Percentiles rank a stretch among this genome's conserved stretches.
phyloP scores from a whole-genome alignment of 2,329 filamentous ascomycete species.

The Taxawa tesnikishii region DNA sequence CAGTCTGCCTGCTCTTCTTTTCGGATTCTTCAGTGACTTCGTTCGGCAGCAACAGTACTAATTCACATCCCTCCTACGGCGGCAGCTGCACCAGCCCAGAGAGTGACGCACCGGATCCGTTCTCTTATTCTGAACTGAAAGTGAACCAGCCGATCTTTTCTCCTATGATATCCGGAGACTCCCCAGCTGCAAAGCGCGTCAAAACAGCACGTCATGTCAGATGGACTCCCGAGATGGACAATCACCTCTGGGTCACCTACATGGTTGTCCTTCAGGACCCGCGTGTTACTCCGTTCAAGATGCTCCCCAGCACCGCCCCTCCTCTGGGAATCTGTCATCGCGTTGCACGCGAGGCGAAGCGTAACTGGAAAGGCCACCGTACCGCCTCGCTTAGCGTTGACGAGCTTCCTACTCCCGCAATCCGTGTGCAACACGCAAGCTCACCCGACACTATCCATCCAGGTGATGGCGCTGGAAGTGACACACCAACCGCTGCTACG shows the following conservation, averaged over 20 bases:
- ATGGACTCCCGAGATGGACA: conserved; percentile 53
- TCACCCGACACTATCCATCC: conserved; percentile 32
- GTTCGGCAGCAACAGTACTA: conserved; percentile 39
- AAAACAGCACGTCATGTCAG: conserved; percentile 28
- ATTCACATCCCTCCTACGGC: conserved; percentile 44
- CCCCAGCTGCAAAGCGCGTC: conserved; percentile 26
- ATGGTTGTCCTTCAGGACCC: conserved; percentile 54
- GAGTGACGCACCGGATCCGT: conserved; percentile 45
- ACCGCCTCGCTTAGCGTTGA: conserved; percentile 18
- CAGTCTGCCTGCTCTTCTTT: conserved; percentile 44
- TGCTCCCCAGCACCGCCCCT: conserved; percentile 49
- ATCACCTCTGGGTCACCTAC: conserved; percentile 55
- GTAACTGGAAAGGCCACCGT: conserved; percentile 43
- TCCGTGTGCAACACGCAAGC: conserved; percentile 18
- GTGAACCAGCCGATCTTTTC: conserved; percentile 13
- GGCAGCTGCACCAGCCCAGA: conserved; percentile 51
- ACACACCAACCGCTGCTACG: conserved; percentile 29
- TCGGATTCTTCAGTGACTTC: conserved; percentile 54
- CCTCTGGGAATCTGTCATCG: conserved; percentile 53
- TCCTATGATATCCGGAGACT: conserved; percentile 11
- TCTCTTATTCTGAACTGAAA: conserved; percentile 23
- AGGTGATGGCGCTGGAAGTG: conserved; percentile 29
- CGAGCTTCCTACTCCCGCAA: conserved; percentile 10
- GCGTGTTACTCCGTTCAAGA: conserved; percentile 55
- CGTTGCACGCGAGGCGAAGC: conserved; percentile 48